Conservation (phyloP, 257 asterid genomes). For the Lithospermum erythrorhizon region DNA sequence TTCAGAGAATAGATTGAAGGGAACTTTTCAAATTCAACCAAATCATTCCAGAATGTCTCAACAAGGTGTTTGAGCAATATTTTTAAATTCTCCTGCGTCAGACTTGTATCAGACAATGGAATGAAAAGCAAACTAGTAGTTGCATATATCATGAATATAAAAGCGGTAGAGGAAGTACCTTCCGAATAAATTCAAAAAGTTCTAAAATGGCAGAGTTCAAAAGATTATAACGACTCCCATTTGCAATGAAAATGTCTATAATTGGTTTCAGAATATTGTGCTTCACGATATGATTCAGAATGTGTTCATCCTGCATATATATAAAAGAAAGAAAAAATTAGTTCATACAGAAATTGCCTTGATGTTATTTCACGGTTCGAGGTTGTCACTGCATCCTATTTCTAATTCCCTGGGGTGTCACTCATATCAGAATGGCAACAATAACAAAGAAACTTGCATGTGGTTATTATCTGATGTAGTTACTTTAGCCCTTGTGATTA, state of each 20-base stretch:
- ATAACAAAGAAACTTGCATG: neutral
- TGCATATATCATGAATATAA: neutral
- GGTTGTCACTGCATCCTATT: neutral
- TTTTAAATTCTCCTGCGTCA: slow-evolving; percentile 80
- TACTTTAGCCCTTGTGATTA: too few relatives aligned
- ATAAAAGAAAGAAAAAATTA: neutral
- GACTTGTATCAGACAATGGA: slow-evolving; percentile 10
- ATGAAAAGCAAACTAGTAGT: neutral
- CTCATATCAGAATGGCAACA: neutral
- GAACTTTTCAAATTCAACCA: slow-evolving; percentile 58
- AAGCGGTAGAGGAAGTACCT: slow-evolving; percentile 38
- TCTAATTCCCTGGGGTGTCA: neutral
- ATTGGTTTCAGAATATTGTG: slow-evolving; percentile 74
- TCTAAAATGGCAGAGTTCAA: slow-evolving; percentile 91
- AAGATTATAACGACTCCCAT: slow-evolving; percentile 87
- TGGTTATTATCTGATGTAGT: too few relatives aligned
- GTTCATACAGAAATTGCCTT: neutral
- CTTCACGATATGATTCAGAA: slow-evolving; percentile 68
- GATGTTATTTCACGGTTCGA: neutral
- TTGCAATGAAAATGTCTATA: slow-evolving; percentile 71
- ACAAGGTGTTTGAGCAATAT: slow-evolving; percentile 62
- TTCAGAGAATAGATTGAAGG: slow-evolving; percentile 60
- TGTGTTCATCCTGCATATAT: slow-evolving; percentile 80
- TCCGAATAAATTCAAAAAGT: slow-evolving; percentile 69
- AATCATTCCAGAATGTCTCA: slow-evolving; percentile 82